Base-by-base conservation (phyloP, 371 early-diverging fungal species). In the Mucor saturninus region DNA sequence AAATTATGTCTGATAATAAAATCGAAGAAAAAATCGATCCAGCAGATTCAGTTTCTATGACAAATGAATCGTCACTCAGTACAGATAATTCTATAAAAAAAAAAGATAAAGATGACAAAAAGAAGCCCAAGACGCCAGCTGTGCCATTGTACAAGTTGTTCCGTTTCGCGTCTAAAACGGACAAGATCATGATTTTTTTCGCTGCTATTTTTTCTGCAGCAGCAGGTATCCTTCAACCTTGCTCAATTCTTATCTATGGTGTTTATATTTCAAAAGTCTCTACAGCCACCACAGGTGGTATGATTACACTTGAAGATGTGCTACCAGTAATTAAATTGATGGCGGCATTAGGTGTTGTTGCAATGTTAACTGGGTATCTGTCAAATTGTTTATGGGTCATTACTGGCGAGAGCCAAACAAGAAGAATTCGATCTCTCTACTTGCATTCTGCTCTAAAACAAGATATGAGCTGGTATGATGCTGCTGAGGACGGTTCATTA, bases 401-500 rank as follows among this genome's bases (percentile, higher is more conserved):
- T 3, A 70, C 74, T 10, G 79, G 73, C 3, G 71, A 67, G 30
- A 65, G 59, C 11, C 72, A 71, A 55, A 66, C 72, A 5, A 65
- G 75, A 21, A 61, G 75, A n/a, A 80, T 80, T n/a, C 65, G 77
- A 63, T 46, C 46, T 21, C n/a, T 46, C 2, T 93, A 88, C 46
- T 82, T 94, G 50, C 78, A 77, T 40, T 73, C 93, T 0, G 77
- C 94, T 31, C 68, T 98, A 31, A 84, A 89, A 6, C 96, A 97
- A 73, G 92, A 97, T 30, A 85, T 93, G 54, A 86, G 84, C 13
- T 98, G 91, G 89, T 95, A 93, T 66, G 98, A 98, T 62, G 69
- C 75, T 9, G 71, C 81, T 29, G 77, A 80, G 62, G 63, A 73
- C 50, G 90, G 89, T 21, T 89, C 89, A 53, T 69, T 87, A 46